phyloP scores from a whole-genome alignment of 2,329 filamentous ascomycete species.

The Phialemonium atrogriseum region DNA sequence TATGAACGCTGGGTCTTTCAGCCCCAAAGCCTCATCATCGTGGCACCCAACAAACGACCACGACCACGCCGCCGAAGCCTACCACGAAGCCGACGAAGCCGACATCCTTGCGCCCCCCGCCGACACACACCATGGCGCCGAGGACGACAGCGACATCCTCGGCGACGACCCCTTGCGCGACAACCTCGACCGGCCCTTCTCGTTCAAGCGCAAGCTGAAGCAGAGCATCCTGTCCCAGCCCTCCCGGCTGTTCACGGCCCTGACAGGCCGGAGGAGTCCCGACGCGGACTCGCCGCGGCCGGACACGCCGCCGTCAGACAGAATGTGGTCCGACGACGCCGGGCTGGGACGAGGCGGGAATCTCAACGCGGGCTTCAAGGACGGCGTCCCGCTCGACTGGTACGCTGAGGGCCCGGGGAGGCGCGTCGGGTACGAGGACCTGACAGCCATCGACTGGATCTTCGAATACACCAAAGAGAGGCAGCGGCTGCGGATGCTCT shows the following conservation, averaged over 20 bases:
- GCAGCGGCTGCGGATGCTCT: conserved; percentile 72
- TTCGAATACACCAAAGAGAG: conserved; percentile 97
- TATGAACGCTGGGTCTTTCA: conserved; percentile 9
- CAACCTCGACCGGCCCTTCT: conserved; percentile 43
- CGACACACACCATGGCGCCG: conserved; percentile 14
- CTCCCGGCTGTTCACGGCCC: conserved; percentile 37
- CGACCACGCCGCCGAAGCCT: too few relatives aligned
- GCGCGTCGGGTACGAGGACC: conserved; percentile 88
- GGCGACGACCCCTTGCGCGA: conserved; percentile 48
- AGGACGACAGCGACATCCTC: conserved; percentile 31
- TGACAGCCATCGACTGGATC: conserved; percentile 99
- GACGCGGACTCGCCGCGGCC: conserved; percentile 7
- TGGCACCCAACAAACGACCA: conserved; percentile 29
- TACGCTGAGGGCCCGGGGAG: conserved; percentile 81
- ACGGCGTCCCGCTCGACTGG: conserved; percentile 61
- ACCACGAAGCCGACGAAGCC: conserved; percentile 20
- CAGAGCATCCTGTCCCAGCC: conserved; percentile 36
- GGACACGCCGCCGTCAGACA: conserved; percentile 3
- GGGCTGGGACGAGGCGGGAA: too few relatives aligned
- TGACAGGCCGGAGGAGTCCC: conserved; percentile 28
- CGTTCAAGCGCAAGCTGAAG: conserved; percentile 65
- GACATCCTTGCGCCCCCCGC: conserved; percentile 18
- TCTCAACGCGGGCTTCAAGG: conserved; percentile 26
- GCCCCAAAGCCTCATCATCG: conserved; percentile 20
- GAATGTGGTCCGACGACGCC: not conserved